Conservation (phyloP, 768 basidiomycete species). For the Mycena amicta region DNA sequence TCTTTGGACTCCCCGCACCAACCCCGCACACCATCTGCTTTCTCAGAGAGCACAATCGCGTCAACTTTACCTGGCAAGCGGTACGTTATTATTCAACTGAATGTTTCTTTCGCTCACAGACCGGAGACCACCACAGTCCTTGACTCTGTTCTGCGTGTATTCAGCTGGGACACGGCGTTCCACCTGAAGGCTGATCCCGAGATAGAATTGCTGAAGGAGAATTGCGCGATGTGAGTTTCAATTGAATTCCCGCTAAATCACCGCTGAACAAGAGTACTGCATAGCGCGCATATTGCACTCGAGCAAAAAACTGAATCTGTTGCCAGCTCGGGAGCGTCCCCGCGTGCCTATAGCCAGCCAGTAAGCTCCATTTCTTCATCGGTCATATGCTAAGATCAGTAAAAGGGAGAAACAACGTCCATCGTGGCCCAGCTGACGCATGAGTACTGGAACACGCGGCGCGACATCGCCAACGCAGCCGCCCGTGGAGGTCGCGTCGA, state of each 20-base stretch:
- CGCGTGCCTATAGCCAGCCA: too few relatives aligned
- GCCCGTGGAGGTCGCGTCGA: not conserved
- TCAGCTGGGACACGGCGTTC: not conserved
- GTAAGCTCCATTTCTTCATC: too few relatives aligned
- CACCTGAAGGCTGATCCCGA: not conserved
- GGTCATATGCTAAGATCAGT: too few relatives aligned
- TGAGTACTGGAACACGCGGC: conserved; percentile 9
- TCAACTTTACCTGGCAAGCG: not conserved
- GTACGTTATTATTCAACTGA: not conserved
- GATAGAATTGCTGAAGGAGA: not conserved
- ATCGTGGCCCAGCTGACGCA: conserved; percentile 7
- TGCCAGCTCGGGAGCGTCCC: too few relatives aligned
- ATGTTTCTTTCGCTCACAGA: not conserved
- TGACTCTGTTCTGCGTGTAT: not conserved
- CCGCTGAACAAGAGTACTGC: not conserved
- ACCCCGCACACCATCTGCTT: not conserved
- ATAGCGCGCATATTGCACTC: conserved; percentile 7
- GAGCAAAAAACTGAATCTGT: too few relatives aligned
- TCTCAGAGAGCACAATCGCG: not conserved
- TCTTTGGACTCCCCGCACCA: not conserved
- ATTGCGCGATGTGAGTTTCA: conserved; percentile 1
- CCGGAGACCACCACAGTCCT: not conserved
- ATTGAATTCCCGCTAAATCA: not conserved
- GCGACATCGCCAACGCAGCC: conserved; percentile 8
- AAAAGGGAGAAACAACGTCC: too few relatives aligned